Evolutionary conservation across 192 early-diverging fungal genomes (phyloP), one percentile per base, ranked within the genome.

Genomic region (Phlyctochytrium planicorne): DNA sequence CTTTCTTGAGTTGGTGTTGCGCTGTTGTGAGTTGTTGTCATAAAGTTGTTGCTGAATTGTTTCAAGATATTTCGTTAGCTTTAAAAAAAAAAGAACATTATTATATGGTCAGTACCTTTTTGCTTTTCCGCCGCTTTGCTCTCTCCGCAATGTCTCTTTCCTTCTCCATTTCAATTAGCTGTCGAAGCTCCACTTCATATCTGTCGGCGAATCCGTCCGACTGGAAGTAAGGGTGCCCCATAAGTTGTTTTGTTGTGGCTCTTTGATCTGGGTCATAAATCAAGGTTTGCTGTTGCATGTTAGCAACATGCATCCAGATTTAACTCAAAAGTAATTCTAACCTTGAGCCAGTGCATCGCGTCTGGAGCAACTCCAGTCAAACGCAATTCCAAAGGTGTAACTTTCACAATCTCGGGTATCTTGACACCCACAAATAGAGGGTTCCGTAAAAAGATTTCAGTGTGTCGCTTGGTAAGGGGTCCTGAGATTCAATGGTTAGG

Each of bases 261-360:
- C 86, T 73, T 60, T 87, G 78, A 65, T 87, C 84, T 2, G 84
- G 78, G 55, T 87, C 84, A 63, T 87, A 87, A 34, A 87, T 84
- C 17, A 87, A 59, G 33, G 80, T 77, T 72, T 80, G 73, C 84
- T 87, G 63, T 0, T 35, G 10, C 3, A 24, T 17, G 35, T 23
- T 36, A 23, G 68, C 34, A 29, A 65, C 30, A 24, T 4, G 67
- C 16, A 34, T 17, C 25, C 1, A 47, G 16, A 6, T 12, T 17
- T 65, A 31, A 27, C 31, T 16, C 10, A 16, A 30, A 17, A 3
- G n/a, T 29, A 63, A 27, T 2, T 61, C 61, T 61, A 56, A 87
- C 85, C 37, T 83, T 73, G 20, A 87, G 70, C 80, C 77, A 87
- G 30, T 70, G 35, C 82, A 87, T 82, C 17, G 86, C 84, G 50